Evolutionary conservation across 371 early-diverging fungal genomes (phyloP).

Genomic region (Blastocladiella emersonii): DNA sequence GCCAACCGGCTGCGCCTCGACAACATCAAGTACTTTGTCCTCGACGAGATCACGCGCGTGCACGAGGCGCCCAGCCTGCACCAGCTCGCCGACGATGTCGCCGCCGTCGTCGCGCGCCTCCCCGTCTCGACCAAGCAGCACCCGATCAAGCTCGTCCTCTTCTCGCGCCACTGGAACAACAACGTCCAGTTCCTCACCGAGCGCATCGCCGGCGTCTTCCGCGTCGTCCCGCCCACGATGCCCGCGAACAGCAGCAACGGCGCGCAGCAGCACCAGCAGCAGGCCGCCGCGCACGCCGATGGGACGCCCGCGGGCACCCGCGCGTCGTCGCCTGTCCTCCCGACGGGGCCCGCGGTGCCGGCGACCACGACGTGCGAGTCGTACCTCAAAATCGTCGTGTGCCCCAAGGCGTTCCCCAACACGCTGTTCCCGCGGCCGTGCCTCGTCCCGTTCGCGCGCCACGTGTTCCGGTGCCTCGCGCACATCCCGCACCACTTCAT

Average conservation of each 20-base stretch:
- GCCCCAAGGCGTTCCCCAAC: constrained; percentile 1
- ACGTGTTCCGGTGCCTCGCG: background rate
- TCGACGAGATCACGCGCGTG: constrained; percentile 3
- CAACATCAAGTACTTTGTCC: background rate
- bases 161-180: constrained; percentile 1
- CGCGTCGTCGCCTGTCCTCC: background rate
- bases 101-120: background rate
- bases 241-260: background rate
- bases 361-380: background rate
- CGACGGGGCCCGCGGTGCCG: background rate
- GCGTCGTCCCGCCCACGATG: background rate
- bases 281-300: no score
- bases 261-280: no score
- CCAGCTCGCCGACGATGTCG: background rate
- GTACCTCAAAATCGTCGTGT: background rate
- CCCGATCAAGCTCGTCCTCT: background rate
- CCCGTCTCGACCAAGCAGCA: background rate
- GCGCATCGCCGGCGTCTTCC: background rate
- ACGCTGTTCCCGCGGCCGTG: background rate
- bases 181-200: background rate
- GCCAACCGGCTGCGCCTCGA: background rate
- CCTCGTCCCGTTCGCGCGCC: background rate
- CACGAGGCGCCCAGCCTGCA: background rate
- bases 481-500: constrained; percentile 1
- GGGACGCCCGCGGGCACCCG: no score